Base-by-base conservation (phyloP, 148 eudicot genomes). In the Rhododendron mucronatum region DNA sequence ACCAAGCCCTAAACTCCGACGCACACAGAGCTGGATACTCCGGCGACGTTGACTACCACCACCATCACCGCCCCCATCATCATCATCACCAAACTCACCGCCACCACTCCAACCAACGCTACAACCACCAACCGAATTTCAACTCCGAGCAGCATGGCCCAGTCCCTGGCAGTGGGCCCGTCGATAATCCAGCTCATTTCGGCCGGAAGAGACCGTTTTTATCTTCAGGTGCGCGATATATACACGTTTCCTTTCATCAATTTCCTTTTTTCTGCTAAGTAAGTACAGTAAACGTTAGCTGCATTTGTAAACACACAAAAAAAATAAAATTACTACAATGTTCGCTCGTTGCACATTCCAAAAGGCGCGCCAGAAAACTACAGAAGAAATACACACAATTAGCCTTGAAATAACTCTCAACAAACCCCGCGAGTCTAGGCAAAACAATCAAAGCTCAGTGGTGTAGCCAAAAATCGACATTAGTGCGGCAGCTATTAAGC, bases 181-280 rank as follows among this genome's bases (percentile, higher is more conserved):
- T 73, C 21, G 4, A 30, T n/a, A 33, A 6, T 51, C 11, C 65
- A 10, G 20, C 47, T 14, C 80, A 73, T 28, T 63, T 71, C 7
- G 41, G 13, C 28, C 80, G 67, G 61, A 84, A 84, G 80, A 84
- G 85, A 74, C 85, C 20, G 12, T 73, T 84, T 83, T 45, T 41
- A 44, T 77, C 80, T 77, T 21, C 80, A 77, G 80, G 80, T 39
- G 80, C 51, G 51, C 51, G 13, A 1, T 53, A 15, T 53, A 15
- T 65, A 14, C 11, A 65, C 8, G 8, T 44, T 83, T n/a, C 37
- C 73, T 65, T 83, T 47, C 48, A 23, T 47, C 1, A 23, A 3
- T 41, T 28, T 78, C 8, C 18, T 53, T 53, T 53, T 53, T 61
- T 5, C 67, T 61, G n/a, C 23, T 5, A 20, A 61, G 9, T 7